phyloP scores from a whole-genome alignment of 768 basidiomycete genomes.

The Boletellus emodensis region DNA sequence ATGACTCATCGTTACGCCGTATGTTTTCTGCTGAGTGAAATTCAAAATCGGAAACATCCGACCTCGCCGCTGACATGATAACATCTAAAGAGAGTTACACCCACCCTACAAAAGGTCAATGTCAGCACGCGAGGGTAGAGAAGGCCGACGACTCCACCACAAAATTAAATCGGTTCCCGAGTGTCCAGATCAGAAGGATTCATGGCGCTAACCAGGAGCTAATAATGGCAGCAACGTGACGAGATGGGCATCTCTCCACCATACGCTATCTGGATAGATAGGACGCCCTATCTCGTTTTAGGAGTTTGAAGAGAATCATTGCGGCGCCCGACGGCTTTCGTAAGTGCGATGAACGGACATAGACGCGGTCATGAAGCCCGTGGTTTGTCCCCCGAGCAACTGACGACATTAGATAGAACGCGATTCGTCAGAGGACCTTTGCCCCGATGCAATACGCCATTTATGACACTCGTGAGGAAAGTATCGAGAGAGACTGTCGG shows the following conservation, averaged over 20 bases:
- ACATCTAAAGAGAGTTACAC: constrained; percentile 45
- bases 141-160: constrained; percentile 46
- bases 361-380: constrained; percentile 5
- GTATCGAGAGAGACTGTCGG: not conserved
- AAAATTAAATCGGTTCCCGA: constrained; percentile 50
- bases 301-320: not conserved
- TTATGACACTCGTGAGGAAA: not conserved
- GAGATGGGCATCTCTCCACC: not conserved
- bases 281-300: not conserved
- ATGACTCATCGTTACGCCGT: constrained; percentile 53
- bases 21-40: constrained; percentile 34
- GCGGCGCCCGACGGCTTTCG: not conserved
- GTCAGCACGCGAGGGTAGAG: constrained; percentile 50
- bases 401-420: not conserved
- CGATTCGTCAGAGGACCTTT: not conserved
- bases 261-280: constrained; percentile 4
- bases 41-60: not conserved
- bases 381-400: not conserved
- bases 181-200: constrained; percentile 45
- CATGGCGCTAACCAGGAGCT: constrained; percentile 32
- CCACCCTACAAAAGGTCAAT: constrained; percentile 48
- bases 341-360: not conserved
- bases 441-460: not conserved
- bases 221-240: constrained; percentile 4
- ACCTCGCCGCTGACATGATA: constrained; percentile 41